Evolutionary conservation across 768 basidiomycete species (phyloP), one percentile per base, ranked within the genome.

Genomic region (Collybiopsis luxurians): DNA sequence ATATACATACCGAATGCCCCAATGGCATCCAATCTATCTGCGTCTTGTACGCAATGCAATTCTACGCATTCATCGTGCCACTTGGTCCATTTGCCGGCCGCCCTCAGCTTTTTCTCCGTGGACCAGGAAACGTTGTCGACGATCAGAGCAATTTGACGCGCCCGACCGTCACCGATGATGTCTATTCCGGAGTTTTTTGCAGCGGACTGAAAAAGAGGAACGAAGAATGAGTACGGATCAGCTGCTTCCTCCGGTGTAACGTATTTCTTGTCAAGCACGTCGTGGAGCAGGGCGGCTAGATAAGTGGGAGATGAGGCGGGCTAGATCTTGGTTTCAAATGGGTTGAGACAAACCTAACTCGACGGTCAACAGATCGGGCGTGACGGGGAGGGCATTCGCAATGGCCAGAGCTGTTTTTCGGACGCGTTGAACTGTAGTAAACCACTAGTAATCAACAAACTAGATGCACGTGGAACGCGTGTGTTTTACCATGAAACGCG

Each of bases 211-310:
- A 89, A 90, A 69, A 84, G 83, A 21, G 90, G 85, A 23, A 83
- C 72, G 67, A 91, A 87, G 65, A 81, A 89, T 55, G 73, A 70
- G 69, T 83, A 83, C 5, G 87, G 82, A 66, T 89, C 83, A 17
- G 79, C 74, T 12, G 82, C 80, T 62, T 81, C 69, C 54, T 75
- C 76, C 12, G 76, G 68, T 1, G 84, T 73, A 17, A 86, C 85
- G 65, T 93, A 92, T 75, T 93, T 92, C 73, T 89, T 90, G 79
- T 92, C 90, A 31, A 91, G 74, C 40, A 94, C 79, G 69, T 96
- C 93, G 64, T 95, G 94, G 44, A 95, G 81, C 38, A 96, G 80
- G n/a, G 94, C 89, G 28, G 89, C 87, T 82, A 59, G 23, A 56
- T 60, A n/a, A n/a, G n/a, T n/a, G n/a, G n/a, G n/a, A n/a, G n/a